Evolutionary conservation across 768 basidiomycete species (phyloP), one percentile per base, ranked within the genome.

Genomic region (Auricularia heimuer): DNA sequence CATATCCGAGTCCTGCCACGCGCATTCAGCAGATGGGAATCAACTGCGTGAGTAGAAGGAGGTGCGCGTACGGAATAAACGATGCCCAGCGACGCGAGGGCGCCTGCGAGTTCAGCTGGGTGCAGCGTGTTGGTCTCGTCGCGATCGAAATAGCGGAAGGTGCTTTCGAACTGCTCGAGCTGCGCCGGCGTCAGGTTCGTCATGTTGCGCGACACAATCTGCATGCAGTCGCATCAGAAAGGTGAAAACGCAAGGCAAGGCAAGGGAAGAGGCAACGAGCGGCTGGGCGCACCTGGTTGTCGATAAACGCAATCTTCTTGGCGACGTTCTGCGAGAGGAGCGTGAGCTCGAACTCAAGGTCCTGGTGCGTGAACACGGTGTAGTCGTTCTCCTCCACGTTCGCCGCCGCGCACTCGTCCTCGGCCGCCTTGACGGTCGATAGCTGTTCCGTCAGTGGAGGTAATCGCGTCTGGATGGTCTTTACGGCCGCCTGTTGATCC

Each of bases 371-470:
- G 71, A 95, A 89, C 2, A 96, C 85, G 0, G 94, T 96, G 73
- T 95, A 91, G 73, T 98, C 96, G 72, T 97, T 98, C 75, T 97
- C 95, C 71, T 98, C 96, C 4, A 98, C 89, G 67, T 98, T 97
- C 10, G 94, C 95, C 6, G 85, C 84, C 3, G 76, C 76, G 75
- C 95, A 97, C 63, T 88, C 89, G 1, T 80, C 79, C 69, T 98
- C 92, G 0, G 87, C 87, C 14, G 79, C 72, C 2, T 64, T 68
- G 29, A 79, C 70, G 1, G 63, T 16, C 12, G 74, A 75, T 37
- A 92, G 73, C 0, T 80, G 76, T 10, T 85, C 82, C 4, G 85
- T 80, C 37, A 98, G 78, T 0, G 80, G 76, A 0, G 89, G 85
- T 70, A 96, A 78, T 66, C 85, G 83, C 1, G 80, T 82, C 70